These are phyloP conservation scores for Lactuca sativa DNA, from an alignment of 129 eudicot species.

Conservation along the genomic window DNA sequence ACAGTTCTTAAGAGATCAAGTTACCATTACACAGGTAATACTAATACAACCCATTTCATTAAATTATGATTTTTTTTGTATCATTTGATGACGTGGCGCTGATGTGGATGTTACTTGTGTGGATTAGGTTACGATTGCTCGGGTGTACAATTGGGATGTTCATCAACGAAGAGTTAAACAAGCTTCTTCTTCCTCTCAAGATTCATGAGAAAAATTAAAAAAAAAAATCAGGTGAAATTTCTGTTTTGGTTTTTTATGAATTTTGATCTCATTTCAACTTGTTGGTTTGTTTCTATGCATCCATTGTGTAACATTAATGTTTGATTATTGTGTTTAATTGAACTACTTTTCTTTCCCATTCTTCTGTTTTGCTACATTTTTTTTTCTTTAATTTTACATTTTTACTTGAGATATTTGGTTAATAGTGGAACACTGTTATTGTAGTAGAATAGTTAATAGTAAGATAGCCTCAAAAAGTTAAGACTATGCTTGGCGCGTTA, in stretches of 20 bases:
- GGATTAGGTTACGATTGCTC: constrained; percentile 90
- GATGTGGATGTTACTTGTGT: not conserved
- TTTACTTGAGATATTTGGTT: too few species aligned
- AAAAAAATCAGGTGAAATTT: not conserved
- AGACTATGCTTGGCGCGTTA: too few species aligned
- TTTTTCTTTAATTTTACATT: too few species aligned
- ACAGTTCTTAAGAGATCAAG: constrained; percentile 93
- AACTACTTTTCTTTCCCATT: not conserved
- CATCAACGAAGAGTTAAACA: constrained; percentile 79
- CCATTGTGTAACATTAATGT: constrained; percentile 27
- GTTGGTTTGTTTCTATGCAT: constrained; percentile 23
- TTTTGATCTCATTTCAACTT: constrained; percentile 29
- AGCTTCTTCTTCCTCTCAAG: constrained; percentile 44
- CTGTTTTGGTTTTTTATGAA: constrained; percentile 1
- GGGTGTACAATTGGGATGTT: constrained; percentile 97
- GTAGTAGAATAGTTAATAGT: not conserved
- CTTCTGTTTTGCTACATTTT: not conserved
- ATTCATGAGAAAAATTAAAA: constrained; percentile 26
- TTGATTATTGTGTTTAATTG: constrained; percentile 5
- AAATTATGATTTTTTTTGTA: not conserved
- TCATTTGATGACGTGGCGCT: not conserved
- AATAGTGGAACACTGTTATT: not conserved
- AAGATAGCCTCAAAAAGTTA: not conserved
- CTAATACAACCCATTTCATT: not conserved
- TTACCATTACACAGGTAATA: constrained; percentile 81